Conservation (phyloP, 129 eudicot species). For the Glebionis coronaria region DNA sequence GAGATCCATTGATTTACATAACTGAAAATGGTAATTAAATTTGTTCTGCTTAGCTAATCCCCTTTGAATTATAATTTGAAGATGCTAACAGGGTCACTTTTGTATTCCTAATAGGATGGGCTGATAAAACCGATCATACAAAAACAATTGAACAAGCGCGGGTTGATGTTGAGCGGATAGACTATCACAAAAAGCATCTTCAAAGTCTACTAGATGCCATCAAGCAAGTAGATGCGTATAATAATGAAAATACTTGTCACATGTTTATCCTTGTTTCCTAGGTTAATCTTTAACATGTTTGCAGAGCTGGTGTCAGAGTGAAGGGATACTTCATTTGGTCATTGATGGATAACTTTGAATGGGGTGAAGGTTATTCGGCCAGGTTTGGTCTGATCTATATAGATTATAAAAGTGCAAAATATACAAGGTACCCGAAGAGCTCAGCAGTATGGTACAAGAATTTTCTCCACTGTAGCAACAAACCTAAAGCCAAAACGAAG, state of each 20-base stretch:
- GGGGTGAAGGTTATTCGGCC: slow-evolving; percentile 28
- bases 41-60: not conserved
- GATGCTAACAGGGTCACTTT: slow-evolving; percentile 7
- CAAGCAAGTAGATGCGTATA: slow-evolving; percentile 19
- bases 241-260: not conserved
- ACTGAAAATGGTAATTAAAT: slow-evolving; percentile 42
- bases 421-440: slow-evolving; percentile 30
- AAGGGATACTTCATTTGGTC: slow-evolving; percentile 43
- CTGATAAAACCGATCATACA: slow-evolving; percentile 14
- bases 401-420: slow-evolving; percentile 31
- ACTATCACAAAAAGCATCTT: slow-evolving; percentile 24
- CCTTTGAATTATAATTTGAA: not conserved
- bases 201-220: slow-evolving; percentile 26
- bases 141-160: slow-evolving; percentile 30
- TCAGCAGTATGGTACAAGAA: slow-evolving; percentile 30
- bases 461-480: slow-evolving; percentile 8
- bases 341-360: slow-evolving; percentile 43
- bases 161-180: slow-evolving; percentile 27
- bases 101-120: slow-evolving; percentile 24
- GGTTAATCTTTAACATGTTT: not conserved
- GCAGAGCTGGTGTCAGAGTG: slow-evolving; percentile 29
- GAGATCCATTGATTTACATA: slow-evolving; percentile 34
- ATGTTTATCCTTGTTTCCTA: not conserved
- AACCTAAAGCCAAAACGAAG: not conserved
- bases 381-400: slow-evolving; percentile 41